Percentiles rank a stretch among this genome's conserved stretches.
phyloP scores from a whole-genome alignment of 2,329 filamentous ascomycete genomes.

The Talaromyces marneffei region DNA sequence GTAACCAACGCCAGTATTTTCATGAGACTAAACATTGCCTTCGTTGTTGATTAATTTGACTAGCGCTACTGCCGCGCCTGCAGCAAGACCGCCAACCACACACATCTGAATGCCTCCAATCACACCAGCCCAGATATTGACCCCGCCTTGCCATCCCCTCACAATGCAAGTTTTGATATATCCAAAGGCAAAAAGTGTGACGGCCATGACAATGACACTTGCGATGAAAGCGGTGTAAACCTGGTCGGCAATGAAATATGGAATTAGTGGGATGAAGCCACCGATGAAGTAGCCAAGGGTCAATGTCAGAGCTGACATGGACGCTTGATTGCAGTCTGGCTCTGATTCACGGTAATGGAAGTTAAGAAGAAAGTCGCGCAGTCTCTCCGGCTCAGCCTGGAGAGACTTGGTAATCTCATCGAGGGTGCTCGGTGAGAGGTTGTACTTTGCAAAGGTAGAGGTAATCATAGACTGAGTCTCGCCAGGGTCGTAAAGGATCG shows the following conservation, averaged over 20 bases:
- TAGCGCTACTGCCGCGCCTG: slow-evolving; percentile 59
- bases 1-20: neutral
- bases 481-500: slow-evolving; percentile 32
- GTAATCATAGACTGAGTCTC: slow-evolving; percentile 37
- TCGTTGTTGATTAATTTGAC: slow-evolving; percentile 51
- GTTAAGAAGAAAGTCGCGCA: slow-evolving; percentile 44
- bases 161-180: slow-evolving; percentile 44
- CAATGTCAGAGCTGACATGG: slow-evolving; percentile 40
- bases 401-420: slow-evolving; percentile 33
- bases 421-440: slow-evolving; percentile 33
- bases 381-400: slow-evolving; percentile 32
- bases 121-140: slow-evolving; percentile 49
- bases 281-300: slow-evolving; percentile 30
- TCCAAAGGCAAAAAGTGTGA: slow-evolving; percentile 42
- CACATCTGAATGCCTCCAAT: slow-evolving; percentile 61
- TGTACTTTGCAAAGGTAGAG: slow-evolving; percentile 38
- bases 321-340: slow-evolving; percentile 44
- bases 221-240: slow-evolving; percentile 39
- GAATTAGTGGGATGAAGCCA: slow-evolving; percentile 41
- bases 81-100: slow-evolving; percentile 59
- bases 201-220: slow-evolving; percentile 40
- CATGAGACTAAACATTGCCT: slow-evolving; percentile 10
- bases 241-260: slow-evolving; percentile 40
- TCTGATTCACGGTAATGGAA: slow-evolving; percentile 45
- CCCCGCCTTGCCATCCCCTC: slow-evolving; percentile 38